Evolutionary conservation across 1,284 basidiomycete genomes (phyloP), one percentile per base, ranked within the genome.

Genomic region (Trametes versicolor): DNA sequence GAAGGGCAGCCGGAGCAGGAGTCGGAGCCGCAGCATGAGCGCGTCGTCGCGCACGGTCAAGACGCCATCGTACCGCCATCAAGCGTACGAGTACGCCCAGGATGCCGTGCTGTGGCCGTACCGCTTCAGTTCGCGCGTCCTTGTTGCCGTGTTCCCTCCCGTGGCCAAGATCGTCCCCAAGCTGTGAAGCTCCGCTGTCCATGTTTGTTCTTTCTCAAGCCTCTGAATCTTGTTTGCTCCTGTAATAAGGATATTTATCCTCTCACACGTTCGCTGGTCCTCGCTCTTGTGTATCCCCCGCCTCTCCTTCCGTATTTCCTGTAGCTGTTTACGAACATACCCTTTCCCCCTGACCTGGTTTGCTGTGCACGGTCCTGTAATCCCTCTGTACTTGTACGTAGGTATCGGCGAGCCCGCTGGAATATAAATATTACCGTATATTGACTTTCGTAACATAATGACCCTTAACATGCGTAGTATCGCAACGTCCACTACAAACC

Each of bases 81-180:
- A 39, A 56, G 64, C 60, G 43, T 63, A 70, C 54, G 70, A 69
- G 47, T 64, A 45, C 52, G 70, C 58, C 45, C 71, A 70, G 51
- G 47, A 58, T 25, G 62, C 67, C 27, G 61, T 72, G 57, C 60
- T 74, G 21, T 74, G 70, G 70, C 73, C 73, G 43, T 74, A 74
- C 51, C 63, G 68, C 41, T 56, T 65, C 49, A 72, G 71, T 52
- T 63, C 65, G 6, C 66, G 69, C 27, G 56, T 73, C 27, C 60
- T 74, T 32, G 48, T 68, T 17, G 63, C 62, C 2, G 52, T 74
- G 5, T 27, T 70, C 13, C 71, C 73, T n/a, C 70, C 72, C 13
- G 54, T 67, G 25, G 29, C 56, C 53, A 62, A 43, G 47, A 21
- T 71, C n/a, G 25, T 73, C 10, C 68, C 68, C 8, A 56, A 49